phyloP scores from a whole-genome alignment of 1,284 basidiomycete species.

The Hymenochaete sp. region DNA sequence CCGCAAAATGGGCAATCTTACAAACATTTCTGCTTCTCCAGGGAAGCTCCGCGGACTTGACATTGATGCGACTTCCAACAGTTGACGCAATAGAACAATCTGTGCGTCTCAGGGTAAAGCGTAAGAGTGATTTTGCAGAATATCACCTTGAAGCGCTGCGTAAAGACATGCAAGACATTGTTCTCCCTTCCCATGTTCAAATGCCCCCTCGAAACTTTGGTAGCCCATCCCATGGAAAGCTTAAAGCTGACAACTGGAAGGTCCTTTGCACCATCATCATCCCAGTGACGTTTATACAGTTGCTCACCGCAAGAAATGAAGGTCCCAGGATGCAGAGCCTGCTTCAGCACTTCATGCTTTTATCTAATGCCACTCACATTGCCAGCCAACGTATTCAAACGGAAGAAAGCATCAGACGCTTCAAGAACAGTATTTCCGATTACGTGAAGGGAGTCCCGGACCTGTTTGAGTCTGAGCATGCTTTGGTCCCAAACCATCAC shows the following conservation, averaged over 20 bases:
- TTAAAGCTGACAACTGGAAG: conserved; percentile 34
- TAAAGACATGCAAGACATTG: conserved; percentile 23
- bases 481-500: conserved; percentile 20
- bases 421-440: background rate
- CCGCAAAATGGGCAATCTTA: too few species aligned
- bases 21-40: too few species aligned
- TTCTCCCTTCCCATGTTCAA: conserved; percentile 27
- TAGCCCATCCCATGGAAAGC: conserved; percentile 23
- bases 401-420: background rate
- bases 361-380: background rate
- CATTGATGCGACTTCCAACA: too few species aligned
- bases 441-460: background rate
- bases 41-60: too few species aligned
- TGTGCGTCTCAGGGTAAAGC: too few species aligned
- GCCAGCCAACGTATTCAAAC: too few species aligned
- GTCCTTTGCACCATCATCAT: conserved; percentile 26
- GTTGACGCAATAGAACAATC: too few species aligned
- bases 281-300: conserved; percentile 28
- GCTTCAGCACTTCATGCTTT: background rate
- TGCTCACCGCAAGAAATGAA: conserved; percentile 13
- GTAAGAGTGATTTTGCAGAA: too few species aligned
- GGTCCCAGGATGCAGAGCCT: too few species aligned
- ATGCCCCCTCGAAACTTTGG: conserved; percentile 29
- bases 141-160: too few species aligned
- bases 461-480: background rate